Conservation (phyloP, 768 basidiomycete species). For the Floccularia luteovirens region DNA sequence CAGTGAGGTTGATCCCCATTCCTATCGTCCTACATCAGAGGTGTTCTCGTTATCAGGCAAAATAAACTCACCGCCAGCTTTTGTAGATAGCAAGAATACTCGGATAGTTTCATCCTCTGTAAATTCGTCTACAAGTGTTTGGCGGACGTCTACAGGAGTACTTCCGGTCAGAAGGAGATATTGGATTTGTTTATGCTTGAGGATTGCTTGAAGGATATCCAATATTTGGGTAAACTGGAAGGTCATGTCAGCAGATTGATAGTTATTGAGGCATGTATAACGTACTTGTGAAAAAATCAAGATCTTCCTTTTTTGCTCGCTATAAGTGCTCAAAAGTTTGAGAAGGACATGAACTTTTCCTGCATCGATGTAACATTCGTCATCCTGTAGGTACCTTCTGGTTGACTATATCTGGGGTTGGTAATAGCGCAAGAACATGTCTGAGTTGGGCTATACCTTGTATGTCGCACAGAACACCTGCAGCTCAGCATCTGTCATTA, state of each 20-base stretch:
- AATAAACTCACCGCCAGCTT: constrained; percentile 58
- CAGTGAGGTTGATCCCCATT: constrained; percentile 95
- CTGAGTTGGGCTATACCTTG: constrained; percentile 43
- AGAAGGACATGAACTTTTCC: constrained; percentile 81
- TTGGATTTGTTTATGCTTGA: constrained; percentile 64
- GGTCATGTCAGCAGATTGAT: background rate
- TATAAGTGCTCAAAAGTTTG: constrained; percentile 62
- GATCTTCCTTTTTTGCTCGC: constrained; percentile 65
- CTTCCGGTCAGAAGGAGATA: constrained; percentile 87
- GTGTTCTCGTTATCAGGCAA: background rate
- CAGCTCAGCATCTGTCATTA: constrained; percentile 97
- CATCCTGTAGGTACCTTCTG: constrained; percentile 65
- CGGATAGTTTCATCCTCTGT: constrained; percentile 81
- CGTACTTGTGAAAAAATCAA: constrained; percentile 92
- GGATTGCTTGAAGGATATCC: constrained; percentile 82
- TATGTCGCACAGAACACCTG: constrained; percentile 82
- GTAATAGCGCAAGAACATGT: background rate
- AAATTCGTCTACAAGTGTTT: constrained; percentile 93
- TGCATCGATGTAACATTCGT: constrained; percentile 74
- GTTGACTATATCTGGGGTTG: constrained; percentile 40
- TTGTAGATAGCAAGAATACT: constrained; percentile 87
- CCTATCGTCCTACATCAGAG: constrained; percentile 20
- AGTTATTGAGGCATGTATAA: constrained; percentile 3
- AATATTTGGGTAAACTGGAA: constrained; percentile 89
- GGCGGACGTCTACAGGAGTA: constrained; percentile 90